Evolutionary conservation across 2,329 filamentous ascomycete genomes (phyloP).

Genomic region (Purpureocillium takamizusanense): DNA sequence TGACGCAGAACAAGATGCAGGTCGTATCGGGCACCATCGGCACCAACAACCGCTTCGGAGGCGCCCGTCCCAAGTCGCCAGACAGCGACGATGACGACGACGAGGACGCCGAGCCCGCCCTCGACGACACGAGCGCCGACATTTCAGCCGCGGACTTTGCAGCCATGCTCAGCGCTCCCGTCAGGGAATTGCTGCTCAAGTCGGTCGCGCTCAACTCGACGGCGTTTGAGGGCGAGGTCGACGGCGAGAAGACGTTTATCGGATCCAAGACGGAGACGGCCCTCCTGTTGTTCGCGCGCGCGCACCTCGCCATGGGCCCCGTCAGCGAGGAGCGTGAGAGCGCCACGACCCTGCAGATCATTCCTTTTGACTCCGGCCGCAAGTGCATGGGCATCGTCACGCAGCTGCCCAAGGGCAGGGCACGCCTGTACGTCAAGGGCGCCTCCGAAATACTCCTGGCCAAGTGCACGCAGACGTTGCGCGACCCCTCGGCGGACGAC

Average conservation of each 20-base stretch:
- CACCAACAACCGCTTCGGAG: conserved; percentile 45
- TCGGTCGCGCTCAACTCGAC: conserved; percentile 62
- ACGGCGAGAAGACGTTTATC: conserved; percentile 57
- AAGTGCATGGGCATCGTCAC: conserved; percentile 62
- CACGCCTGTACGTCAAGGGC: conserved; percentile 53
- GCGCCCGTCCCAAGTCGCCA: conserved; percentile 16
- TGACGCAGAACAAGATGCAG: conserved; percentile 62
- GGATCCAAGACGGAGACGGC: conserved; percentile 74
- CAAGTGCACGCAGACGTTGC: conserved; percentile 43
- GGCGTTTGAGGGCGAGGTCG: conserved; percentile 66
- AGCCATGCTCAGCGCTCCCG: conserved; percentile 32
- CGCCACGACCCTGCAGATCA: conserved; percentile 51
- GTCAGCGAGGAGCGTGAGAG: conserved; percentile 56
- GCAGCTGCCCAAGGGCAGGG: conserved; percentile 39
- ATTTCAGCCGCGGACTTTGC: conserved; percentile 37
- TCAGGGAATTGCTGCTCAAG: conserved; percentile 46
- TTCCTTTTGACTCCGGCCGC: conserved; percentile 67
- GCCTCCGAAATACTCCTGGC: conserved; percentile 55
- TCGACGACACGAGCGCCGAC: conserved; percentile 23
- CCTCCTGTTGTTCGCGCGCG: conserved; percentile 58
- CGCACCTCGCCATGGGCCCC: conserved; percentile 57
- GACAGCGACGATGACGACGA: conserved; percentile 14
- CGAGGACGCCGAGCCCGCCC: conserved; percentile 8
- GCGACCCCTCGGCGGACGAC: conserved; percentile 36
- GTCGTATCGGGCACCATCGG: conserved; percentile 54